Evolutionary conservation across 129 eudicot genomes (phyloP), one percentile per base, ranked within the genome.

Genomic region (Sambucus nigra): DNA sequence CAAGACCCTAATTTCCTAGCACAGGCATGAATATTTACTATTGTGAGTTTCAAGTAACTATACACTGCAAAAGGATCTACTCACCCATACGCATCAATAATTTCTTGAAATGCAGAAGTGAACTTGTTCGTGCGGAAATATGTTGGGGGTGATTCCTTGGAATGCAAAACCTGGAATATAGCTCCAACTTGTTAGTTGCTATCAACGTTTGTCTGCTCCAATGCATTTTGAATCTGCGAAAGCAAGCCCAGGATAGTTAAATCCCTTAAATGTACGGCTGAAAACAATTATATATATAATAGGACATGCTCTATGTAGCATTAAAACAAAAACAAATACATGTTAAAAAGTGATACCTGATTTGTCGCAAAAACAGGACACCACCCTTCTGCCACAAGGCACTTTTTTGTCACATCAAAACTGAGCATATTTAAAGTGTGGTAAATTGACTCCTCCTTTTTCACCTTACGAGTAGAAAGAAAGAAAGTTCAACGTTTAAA

Each of bases 301-400:
- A 56, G 21, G 22, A 44, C 12, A 29, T 22, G 67, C 15, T 46
- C 15, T 1, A 7, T n/a, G 46, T 32, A 47, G 21, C 24, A 61
- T 32, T 42, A 20, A 54, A 26, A 64, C 18, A 35, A 29, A 57
- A 54, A 2, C 25, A 3, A 4, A 25, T 33, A 57, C 25, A 22
- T 13, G 17, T 18, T 47, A 35, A 20, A 21, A 8, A 19, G 13
- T 4, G 18, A 45, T 51, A 88, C 96, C 94, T 83, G 75, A 52
- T 50, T 69, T 56, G 84, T 80, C 15, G 94, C 77, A 67, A 72
- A 75, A 67, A 69, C 75, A 51, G 96, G 96, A 73, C 94, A 83
- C 94, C 96, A 88, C 28, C 96, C 96, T 80, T 88, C 91, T 42
- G 94, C 96, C 20, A 88, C 96, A 23, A 88, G 96, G 66, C 96